Base-by-base conservation (phyloP, 192 early-diverging fungal genomes). In the Backusella parvicylindrica region DNA sequence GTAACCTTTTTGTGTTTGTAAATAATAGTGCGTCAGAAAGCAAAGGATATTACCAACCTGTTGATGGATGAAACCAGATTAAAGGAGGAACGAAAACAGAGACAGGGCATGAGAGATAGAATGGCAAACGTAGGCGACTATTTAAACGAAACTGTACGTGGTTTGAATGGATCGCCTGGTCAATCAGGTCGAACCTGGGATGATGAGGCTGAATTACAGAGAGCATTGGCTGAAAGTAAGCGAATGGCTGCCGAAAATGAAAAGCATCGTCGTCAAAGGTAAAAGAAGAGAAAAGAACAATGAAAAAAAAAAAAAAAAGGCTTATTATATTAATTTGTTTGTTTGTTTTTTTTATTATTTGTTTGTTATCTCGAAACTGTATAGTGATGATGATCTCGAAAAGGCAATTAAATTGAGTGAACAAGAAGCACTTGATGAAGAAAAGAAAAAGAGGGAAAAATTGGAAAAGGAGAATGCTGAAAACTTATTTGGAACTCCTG, bases 1-100 rank as follows among this genome's bases (percentile, higher is more conserved):
- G 16, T 30, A 35, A 32, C 13, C 28, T 5, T 50, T 21, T 49
- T 33, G 7, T 66, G 12, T 26, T 31, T 64, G 11, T 38, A 38
- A 9, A 15, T 18, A 18, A 21, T 79, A 95, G 97, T 99, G 7
- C 94, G 97, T 33, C 90, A 96, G 79, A 95, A 95, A 83, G 92
- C 93, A 68, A 98, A 97, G 76, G 95, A 96, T 77, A 89, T 99
- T 68, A 94, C 94, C 9, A 80, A 89, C 15, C 79, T 98, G 36
- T 79, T 99, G 35, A 82, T 86, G 7, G 96, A 99, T 74, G 96
- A 96, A 4, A 72, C 85, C 2, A 84, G 90, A 30, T 80, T 99
- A 60, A 87, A 89, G 47, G 91, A 94, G 74, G 92, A 91, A 72
- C 90, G 97, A 43, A 84, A 82, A 50, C 89, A 89, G 38, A 86